Percentiles rank a stretch among this genome's conserved stretches.
phyloP scores from a whole-genome alignment of 768 basidiomycete species.

The Mrakia gelida region DNA sequence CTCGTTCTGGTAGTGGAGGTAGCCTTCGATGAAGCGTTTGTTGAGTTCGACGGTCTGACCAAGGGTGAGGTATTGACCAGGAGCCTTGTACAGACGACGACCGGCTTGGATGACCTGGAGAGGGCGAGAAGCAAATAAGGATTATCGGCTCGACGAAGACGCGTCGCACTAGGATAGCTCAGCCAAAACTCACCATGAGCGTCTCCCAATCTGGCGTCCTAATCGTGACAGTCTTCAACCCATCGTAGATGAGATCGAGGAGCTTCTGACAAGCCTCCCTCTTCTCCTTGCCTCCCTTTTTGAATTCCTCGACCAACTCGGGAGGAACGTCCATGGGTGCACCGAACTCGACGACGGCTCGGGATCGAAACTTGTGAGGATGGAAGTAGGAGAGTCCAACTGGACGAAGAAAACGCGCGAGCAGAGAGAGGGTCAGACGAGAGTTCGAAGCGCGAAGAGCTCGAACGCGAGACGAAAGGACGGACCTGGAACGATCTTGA shows the following conservation, averaged over 20 bases:
- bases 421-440: not conserved
- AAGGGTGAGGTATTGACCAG: conserved; percentile 85
- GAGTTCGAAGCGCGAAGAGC: not conserved
- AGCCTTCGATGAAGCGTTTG: conserved; percentile 86
- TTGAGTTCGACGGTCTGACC: conserved; percentile 95
- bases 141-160: too few relatives aligned
- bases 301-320: conserved; percentile 84
- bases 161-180: too few relatives aligned
- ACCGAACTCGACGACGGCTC: conserved; percentile 97
- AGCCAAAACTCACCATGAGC: conserved; percentile 84
- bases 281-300: conserved; percentile 79
- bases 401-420: conserved; percentile 35
- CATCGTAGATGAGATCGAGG: conserved; percentile 85
- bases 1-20: conserved; percentile 86
- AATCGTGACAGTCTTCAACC: conserved; percentile 90
- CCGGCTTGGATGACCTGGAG: conserved; percentile 88
- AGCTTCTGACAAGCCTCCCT: conserved; percentile 84
- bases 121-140: conserved; percentile 2
- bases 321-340: conserved; percentile 83
- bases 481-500: conserved; percentile 67
- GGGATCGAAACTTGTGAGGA: conserved; percentile 80
- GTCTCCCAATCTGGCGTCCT: conserved; percentile 96
- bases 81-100: conserved; percentile 85
- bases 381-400: conserved; percentile 66
- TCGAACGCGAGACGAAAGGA: not conserved